Evolutionary conservation across 2,329 filamentous ascomycete species (phyloP), one percentile per base, ranked within the genome.

Genomic region (Trichoderma sp.): DNA sequence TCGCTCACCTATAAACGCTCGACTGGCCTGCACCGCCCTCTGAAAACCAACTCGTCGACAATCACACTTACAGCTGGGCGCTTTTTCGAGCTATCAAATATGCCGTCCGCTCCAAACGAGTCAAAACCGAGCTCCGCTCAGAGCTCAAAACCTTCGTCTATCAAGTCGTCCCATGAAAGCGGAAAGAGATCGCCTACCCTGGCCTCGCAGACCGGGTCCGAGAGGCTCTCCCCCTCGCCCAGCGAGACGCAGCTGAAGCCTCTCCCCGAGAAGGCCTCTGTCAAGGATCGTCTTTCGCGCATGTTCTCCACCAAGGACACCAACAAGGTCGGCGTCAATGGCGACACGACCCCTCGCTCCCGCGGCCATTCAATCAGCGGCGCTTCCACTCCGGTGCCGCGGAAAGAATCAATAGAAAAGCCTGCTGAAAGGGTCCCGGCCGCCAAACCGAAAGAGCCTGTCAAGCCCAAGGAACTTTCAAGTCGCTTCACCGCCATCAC

Each of bases 251-350:
- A 70, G 37, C 53, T 71, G 29, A 83, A 78, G 71, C 78, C 78
- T 65, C 39, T 72, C n/a, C 72, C 79, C 67, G 86, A 89, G 73
- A 88, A 86, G 76, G 76, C 84, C 2, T 87, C 86, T 15, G 87
- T 90, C 78, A 90, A 89, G 76, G 87, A 88, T 74, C 85, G 87
- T 56, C 76, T 90, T 67, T 86, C 87, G 48, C 85, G 87, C 80
- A 90, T 90, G 84, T 90, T 90, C 78, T 87, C 84, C 64, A 84
- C 81, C 71, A 88, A 86, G 75, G 87, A 88, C 64, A 75, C 80
- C 22, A 72, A 76, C 48, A 79, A 77, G 67, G 65, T 63, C 35
- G 75, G 76, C 64, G 77, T 78, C 53, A 79, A 78, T 66, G 70
- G 75, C 70, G 78, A 80, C 27, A 61, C 71, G 15, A 70, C 75